Base-by-base conservation (phyloP, 179 eudicot species). In the Carnegiea gigantea region DNA sequence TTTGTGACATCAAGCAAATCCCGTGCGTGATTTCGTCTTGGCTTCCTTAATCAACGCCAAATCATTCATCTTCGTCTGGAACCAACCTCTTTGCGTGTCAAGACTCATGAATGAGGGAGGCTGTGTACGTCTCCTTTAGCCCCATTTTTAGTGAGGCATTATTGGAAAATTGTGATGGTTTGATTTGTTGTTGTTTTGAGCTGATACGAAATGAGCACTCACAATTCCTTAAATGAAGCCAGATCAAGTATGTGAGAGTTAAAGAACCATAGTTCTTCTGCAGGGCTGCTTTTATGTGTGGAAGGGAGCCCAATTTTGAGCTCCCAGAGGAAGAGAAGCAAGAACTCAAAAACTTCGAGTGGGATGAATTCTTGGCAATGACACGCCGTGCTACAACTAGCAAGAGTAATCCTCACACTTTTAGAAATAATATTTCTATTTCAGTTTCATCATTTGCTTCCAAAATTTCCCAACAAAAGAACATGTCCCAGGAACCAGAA, bases 201-300 rank as follows among this genome's bases (percentile, higher is more conserved):
- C n/a, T 20, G 62, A 57, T 15, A 3, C 62, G 1, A 57, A 57
- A 57, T 18, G n/a, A 57, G 28, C 68, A 62, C 6, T 7, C 28
- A 7, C 12, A n/a, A 62, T 62, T 62, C 68, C 44, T 54, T 18
- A 1, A 10, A 18, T 54, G 78, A 54, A 28, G 36, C 21, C 67
- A 17, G 6, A 53, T 62, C 59, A 53, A 54, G 68, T 62, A 23
- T 23, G 11, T 23, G 12, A 9, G 36, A 70, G 51, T 28, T 79
- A 54, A 40, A 40, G 59, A 33, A 48, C 48, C 36, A 0, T 73
- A 14, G 12, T 21, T 48, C 48, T 44, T 48, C 20, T 85, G 90
- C 86, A 94, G 99, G 86, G 99, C 99, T 76, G 99, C 99, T 76
- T 95, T 90, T 81, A 87, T 92, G 93, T 93, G 97, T 77, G 98